Conservation (phyloP, 371 early-diverging fungal genomes). For the Haplosporangium sp. region DNA sequence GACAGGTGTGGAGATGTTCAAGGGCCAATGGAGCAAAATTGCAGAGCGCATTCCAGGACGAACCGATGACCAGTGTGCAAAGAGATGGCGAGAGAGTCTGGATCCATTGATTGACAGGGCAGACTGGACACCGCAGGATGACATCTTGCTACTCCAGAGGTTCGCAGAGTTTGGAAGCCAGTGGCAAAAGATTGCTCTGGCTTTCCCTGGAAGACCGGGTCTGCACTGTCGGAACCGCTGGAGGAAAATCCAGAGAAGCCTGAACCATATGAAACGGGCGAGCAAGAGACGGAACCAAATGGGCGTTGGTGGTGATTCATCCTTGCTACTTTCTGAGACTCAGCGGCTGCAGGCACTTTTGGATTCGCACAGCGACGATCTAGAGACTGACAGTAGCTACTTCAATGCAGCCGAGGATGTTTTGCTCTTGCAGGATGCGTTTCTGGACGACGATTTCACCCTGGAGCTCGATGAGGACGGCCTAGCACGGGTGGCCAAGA, state of each 20-base stretch:
- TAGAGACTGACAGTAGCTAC: slow-evolving; percentile 88
- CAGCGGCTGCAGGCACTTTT: slow-evolving; percentile 53
- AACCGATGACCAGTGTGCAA: slow-evolving; percentile 86
- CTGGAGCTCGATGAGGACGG: slow-evolving; percentile 44
- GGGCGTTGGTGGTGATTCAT: slow-evolving; percentile 33
- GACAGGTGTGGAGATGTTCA: slow-evolving; percentile 74
- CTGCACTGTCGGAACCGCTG: slow-evolving; percentile 86
- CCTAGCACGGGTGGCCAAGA: slow-evolving; percentile 17
- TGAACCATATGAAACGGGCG: slow-evolving; percentile 67
- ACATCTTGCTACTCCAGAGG: slow-evolving; percentile 69
- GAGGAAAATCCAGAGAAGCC: slow-evolving; percentile 77
- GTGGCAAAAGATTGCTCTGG: slow-evolving; percentile 84
- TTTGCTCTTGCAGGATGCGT: slow-evolving; percentile 27
- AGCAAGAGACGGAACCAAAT: slow-evolving; percentile 31
- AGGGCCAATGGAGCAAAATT: slow-evolving; percentile 83
- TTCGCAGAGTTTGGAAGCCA: slow-evolving; percentile 79
- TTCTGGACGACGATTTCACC: slow-evolving; percentile 46
- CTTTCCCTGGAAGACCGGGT: slow-evolving; percentile 83
- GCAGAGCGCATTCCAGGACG: slow-evolving; percentile 82
- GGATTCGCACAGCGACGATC: slow-evolving; percentile 78
- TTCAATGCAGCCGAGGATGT: slow-evolving; percentile 58
- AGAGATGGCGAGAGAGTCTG: slow-evolving; percentile 84
- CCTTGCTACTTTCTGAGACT: slow-evolving; percentile 14
- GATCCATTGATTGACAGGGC: slow-evolving; percentile 82
- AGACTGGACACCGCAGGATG: slow-evolving; percentile 84